Evolutionary conservation across 192 early-diverging fungal genomes (phyloP), one percentile per base, ranked within the genome.

Genomic region (Coemansia sp.): DNA sequence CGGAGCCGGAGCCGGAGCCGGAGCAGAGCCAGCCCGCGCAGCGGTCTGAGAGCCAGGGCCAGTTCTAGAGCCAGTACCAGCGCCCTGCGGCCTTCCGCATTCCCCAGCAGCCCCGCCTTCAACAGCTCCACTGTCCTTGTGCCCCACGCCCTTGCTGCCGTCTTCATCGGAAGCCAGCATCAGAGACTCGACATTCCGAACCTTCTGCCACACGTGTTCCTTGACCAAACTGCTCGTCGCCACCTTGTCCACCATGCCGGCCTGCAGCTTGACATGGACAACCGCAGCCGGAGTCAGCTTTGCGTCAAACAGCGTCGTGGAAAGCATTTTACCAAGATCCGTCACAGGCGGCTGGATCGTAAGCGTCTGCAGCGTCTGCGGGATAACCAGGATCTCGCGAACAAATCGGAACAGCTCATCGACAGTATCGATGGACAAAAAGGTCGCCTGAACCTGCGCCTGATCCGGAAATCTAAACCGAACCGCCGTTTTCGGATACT

Each of bases 381-480:
- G 67, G 25, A 50, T 13, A 13, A 8, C 47, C 47, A 79, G 9
- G 10, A 64, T 27, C 36, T 45, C 27, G 14, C 22, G 16, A 34
- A 70, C 28, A 66, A 79, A 79, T 1, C 19, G 25, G 36, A 60
- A 79, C 13, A 79, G 57, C 53, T 67, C 68, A 11, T 50, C 35
- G 4, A 70, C 81, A 63, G 60, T 69, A 35, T 89, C 90, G 4
- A 80, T 82, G 6, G 89, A 88, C 18, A 73, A 53, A 67, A 95
- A 98, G 4, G 85, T 78, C 0, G 87, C 89, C 64, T 95, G 91
- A 8, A 95, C 50, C 27, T 86, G 85, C 3, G 81, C 71, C 25
- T 83, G 78, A 74, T 95, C 92, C 8, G 91, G 89, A 67, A 98
- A 91, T 22, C 88, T 83, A n/a, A 95, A 84, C 1, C 95, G 85